These are phyloP conservation scores for Russula abietina DNA, from an alignment of 768 basidiomycete species.

Conservation along the genomic window DNA sequence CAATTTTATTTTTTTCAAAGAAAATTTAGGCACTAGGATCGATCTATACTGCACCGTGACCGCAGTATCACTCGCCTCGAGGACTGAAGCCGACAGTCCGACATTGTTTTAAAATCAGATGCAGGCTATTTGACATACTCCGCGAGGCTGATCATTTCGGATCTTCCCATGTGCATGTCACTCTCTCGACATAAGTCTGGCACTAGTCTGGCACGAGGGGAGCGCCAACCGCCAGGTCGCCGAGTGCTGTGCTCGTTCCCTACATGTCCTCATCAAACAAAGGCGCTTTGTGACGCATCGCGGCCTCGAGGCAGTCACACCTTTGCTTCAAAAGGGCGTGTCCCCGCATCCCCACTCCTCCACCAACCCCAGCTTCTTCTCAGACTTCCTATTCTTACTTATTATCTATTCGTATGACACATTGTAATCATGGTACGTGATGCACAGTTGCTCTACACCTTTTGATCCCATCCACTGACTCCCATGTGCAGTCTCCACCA, in stretches of 20 bases:
- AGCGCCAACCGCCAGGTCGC: not conserved
- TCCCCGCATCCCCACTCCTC: conserved; percentile 4
- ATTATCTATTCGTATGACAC: conserved; percentile 16
- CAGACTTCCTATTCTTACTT: not conserved
- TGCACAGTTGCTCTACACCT: not conserved
- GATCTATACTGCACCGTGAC: no score
- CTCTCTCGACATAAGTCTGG: not conserved
- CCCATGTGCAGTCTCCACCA: conserved; percentile 10
- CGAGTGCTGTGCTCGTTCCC: not conserved
- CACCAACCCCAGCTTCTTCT: not conserved
- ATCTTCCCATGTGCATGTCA: not conserved
- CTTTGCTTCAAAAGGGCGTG: not conserved
- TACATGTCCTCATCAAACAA: not conserved
- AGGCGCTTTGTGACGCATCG: not conserved
- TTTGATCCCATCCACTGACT: not conserved
- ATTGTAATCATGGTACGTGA: conserved; percentile 11
- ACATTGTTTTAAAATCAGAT: not conserved
- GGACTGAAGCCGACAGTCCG: not conserved
- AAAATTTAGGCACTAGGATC: not conserved
- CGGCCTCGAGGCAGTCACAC: not conserved
- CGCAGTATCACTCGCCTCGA: not conserved
- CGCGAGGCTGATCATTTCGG: not conserved
- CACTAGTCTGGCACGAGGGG: not conserved
- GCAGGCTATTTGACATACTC: not conserved
- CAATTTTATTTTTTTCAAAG: not conserved